phyloP scores from a whole-genome alignment of 2,329 filamentous ascomycete species.

The Stemphylium lycopersici region DNA sequence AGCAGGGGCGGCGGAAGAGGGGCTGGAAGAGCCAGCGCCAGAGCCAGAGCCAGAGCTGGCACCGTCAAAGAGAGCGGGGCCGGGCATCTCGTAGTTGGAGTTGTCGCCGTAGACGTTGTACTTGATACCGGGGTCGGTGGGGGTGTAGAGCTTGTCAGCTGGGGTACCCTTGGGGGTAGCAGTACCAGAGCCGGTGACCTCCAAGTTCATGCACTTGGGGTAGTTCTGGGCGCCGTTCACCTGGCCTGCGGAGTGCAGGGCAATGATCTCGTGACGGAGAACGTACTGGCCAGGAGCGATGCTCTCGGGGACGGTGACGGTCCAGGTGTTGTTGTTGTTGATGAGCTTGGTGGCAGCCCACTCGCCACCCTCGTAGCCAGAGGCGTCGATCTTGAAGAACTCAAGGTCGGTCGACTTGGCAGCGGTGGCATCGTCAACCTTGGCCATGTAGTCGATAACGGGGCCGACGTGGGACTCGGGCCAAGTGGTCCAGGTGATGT shows the following conservation, averaged over 20 bases:
- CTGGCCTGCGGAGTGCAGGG: conserved; percentile 61
- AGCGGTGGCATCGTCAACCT: conserved; percentile 59
- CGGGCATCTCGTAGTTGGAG: conserved; percentile 58
- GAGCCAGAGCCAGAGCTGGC: conserved; percentile 29
- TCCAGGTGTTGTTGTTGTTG: conserved; percentile 55
- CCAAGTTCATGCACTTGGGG: conserved; percentile 53
- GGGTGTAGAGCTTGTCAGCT: conserved; percentile 63
- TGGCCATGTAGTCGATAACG: conserved; percentile 64
- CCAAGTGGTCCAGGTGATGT: conserved; percentile 58
- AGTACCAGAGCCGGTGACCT: conserved; percentile 60
- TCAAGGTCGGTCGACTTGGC: conserved; percentile 61
- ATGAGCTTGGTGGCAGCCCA: conserved; percentile 65
- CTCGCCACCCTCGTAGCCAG: conserved; percentile 57
- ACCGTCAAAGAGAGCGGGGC: conserved; percentile 50
- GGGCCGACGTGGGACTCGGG: conserved; percentile 49
- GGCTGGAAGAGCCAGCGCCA: conserved; percentile 12
- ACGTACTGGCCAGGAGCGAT: conserved; percentile 64
- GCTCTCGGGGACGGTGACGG: conserved; percentile 58
- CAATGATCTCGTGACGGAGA: conserved; percentile 65
- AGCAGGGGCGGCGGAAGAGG: conserved; percentile 16
- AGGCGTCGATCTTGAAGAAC: conserved; percentile 69
- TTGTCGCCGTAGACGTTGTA: conserved; percentile 63
- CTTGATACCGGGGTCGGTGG: conserved; percentile 62
- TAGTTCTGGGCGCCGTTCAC: conserved; percentile 55
- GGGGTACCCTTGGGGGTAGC: conserved; percentile 52